These are phyloP conservation scores for Phytophthora cactorum DNA, from an alignment of 352 stramenopile species.

Conservation along the genomic window DNA sequence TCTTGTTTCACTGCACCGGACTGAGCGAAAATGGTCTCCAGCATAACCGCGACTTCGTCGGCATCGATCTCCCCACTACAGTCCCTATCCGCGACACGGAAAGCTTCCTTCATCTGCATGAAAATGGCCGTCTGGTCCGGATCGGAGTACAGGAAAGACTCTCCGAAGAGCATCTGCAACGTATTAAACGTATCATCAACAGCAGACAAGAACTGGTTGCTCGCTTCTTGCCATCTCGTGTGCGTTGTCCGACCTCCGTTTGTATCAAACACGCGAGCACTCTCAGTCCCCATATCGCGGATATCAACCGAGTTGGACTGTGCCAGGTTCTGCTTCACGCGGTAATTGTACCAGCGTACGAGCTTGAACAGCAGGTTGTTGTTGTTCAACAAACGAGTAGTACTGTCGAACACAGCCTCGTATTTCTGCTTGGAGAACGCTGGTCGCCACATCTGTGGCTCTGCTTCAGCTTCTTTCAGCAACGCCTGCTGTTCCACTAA, in stretches of 20 bases:
- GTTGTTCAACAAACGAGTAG: conserved; percentile 77
- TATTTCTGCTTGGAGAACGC: conserved; percentile 77
- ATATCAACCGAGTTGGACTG: conserved; percentile 57
- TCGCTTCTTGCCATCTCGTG: conserved; percentile 59
- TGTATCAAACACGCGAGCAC: conserved; percentile 10
- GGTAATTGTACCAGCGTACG: conserved; percentile 72
- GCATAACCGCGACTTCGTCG: conserved; percentile 77
- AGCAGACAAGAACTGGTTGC: conserved; percentile 52
- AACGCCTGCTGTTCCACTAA: conserved; percentile 63
- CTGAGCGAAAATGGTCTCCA: conserved; percentile 81
- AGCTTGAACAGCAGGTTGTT: conserved; percentile 83
- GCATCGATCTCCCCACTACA: conserved; percentile 84
- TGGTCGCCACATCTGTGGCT: conserved; percentile 71
- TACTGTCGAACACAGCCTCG: conserved; percentile 61
- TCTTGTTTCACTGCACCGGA: conserved; percentile 72
- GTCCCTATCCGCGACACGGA: conserved; percentile 78
- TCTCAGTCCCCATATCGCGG: conserved; percentile 31
- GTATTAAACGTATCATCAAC: conserved; percentile 79
- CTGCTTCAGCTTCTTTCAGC: conserved; percentile 56
- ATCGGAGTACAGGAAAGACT: conserved; percentile 75
- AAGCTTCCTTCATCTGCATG: conserved; percentile 90
- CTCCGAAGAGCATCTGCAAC: conserved; percentile 69
- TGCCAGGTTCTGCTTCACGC: conserved; percentile 50
- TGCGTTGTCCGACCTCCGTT: conserved; percentile 32
- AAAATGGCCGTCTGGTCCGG: conserved; percentile 84